These are phyloP conservation scores for Clavispora fructus DNA, from an alignment of 805 yeast genomes.

Conservation along the genomic window DNA sequence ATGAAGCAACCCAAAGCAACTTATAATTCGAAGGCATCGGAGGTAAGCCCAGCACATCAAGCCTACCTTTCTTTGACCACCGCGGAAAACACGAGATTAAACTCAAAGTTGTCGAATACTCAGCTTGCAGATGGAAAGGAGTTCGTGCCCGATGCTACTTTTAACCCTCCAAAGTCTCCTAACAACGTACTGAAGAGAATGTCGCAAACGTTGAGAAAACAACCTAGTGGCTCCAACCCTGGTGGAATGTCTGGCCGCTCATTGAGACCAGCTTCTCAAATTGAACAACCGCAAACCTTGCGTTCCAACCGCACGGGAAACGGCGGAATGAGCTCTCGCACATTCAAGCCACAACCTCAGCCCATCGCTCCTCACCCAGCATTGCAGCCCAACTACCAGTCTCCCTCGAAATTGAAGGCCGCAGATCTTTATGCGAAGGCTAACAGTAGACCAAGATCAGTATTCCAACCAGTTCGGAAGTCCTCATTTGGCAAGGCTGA, in stretches of 20 bases:
- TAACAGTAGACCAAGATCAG: constrained; percentile 35
- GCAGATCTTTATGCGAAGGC: constrained; percentile 54
- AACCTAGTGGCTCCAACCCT: constrained; percentile 14
- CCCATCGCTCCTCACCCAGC: constrained; percentile 39
- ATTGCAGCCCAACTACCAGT: constrained; percentile 30
- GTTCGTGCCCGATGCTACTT: neutral
- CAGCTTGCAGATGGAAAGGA: constrained; percentile 23
- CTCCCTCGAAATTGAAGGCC: constrained; percentile 40
- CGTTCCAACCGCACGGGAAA: neutral
- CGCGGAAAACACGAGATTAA: constrained; percentile 72
- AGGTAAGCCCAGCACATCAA: constrained; percentile 44
- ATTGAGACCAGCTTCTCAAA: constrained; percentile 30
- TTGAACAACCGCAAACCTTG: constrained; percentile 3
- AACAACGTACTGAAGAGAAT: constrained; percentile 14
- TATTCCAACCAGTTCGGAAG: constrained; percentile 36
- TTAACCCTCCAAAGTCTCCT: constrained; percentile 8
- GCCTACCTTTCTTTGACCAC: constrained; percentile 68
- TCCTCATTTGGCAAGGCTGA: constrained; percentile 56
- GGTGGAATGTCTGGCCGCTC: constrained; percentile 21
- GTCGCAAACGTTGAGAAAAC: constrained; percentile 26
- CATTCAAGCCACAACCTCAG: constrained; percentile 24
- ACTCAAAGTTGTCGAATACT: constrained; percentile 51
- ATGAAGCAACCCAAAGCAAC: constrained; percentile 36
- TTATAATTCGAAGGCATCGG: constrained; percentile 9
- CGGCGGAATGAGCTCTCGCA: constrained; percentile 26